Evolutionary conservation across 345 rosid genomes (phyloP).

Genomic region (Boechera retrofracta): DNA sequence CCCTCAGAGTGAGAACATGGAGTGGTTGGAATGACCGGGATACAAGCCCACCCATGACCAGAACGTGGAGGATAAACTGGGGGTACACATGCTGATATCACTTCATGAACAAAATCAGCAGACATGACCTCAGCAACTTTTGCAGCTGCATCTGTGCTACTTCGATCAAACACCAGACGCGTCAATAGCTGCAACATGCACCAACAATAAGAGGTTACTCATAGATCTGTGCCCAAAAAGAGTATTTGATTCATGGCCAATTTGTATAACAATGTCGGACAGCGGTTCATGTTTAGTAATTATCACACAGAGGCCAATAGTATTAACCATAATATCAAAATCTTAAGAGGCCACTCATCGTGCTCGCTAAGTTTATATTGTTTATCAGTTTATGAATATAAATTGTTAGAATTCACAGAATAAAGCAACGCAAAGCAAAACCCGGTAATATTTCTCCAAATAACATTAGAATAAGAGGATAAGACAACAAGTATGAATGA

Average conservation of each 20-base stretch:
- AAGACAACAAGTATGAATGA: conserved; percentile 9
- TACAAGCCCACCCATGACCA: conserved; percentile 98
- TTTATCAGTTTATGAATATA: neutral
- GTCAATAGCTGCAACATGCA: conserved; percentile 80
- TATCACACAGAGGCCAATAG: conserved; percentile 8
- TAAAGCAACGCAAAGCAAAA: conserved; percentile 13
- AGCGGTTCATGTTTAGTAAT: neutral
- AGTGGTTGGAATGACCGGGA: conserved; percentile 71
- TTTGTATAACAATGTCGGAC: neutral
- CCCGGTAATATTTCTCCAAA: neutral
- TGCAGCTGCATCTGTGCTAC: conserved; percentile 96
- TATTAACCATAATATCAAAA: conserved; percentile 5
- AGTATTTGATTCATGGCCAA: conserved; percentile 1
- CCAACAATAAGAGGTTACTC: conserved; percentile 37
- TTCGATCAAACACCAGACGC: conserved; percentile 91
- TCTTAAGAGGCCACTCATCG: conserved; percentile 9
- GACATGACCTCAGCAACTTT: conserved; percentile 95
- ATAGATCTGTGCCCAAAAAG: conserved; percentile 1
- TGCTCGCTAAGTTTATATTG: conserved; percentile 7
- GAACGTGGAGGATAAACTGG: conserved; percentile 96
- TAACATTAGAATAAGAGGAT: conserved; percentile 13
- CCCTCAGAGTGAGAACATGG: conserved; percentile 60
- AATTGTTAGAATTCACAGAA: conserved; percentile 20
- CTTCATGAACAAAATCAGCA: conserved; percentile 98
- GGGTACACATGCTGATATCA: conserved; percentile 94